Evolutionary conservation across 805 yeast species (phyloP), one percentile per base, ranked within the genome.

Genomic region (Candida pini): DNA sequence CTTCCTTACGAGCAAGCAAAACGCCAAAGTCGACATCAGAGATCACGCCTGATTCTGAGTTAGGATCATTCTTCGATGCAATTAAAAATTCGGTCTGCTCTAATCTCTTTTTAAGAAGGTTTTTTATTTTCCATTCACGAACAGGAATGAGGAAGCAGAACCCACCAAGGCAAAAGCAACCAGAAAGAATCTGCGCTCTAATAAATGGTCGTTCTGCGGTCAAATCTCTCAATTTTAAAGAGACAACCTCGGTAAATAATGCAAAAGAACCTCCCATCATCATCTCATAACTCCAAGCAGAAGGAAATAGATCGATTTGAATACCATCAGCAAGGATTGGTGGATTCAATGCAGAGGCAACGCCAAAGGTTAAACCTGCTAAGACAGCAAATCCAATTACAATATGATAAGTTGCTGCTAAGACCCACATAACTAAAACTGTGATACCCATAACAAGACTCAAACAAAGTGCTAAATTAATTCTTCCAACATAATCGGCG

Each of bases 151-250:
- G n/a, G n/a, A n/a, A n/a, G n/a, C n/a, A n/a, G n/a, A n/a, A n/a
- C n/a, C n/a, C n/a, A n/a, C n/a, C n/a, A n/a, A n/a, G n/a, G n/a
- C n/a, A n/a, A n/a, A n/a, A n/a, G n/a, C 70, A 54, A 2, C 83
- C 86, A 6, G 76, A 69, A 49, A 76, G 78, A 2, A 77, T 63
- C 47, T 79, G 86, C 1, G 81, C 66, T 44, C 78, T 68, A 21
- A 71, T 54, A 45, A 70, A 80, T 3, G 85, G 83, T 18, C 31
- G 46, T 1, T 43, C 2, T 8, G 41, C 21, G 3, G 24, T 12
- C 19, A 31, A 16, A 17, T 50, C 36, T 28, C 53, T 30, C 29
- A 54, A 29, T 7, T 47, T 40, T 27, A 54, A 38, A 0, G 50
- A 54, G 25, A 49, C 44, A 17, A 45, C 49, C 35, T 54, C 59